Evolutionary conservation across 192 early-diverging fungal species (phyloP), one percentile per base, ranked within the genome.

Genomic region (Coemansia sp.): DNA sequence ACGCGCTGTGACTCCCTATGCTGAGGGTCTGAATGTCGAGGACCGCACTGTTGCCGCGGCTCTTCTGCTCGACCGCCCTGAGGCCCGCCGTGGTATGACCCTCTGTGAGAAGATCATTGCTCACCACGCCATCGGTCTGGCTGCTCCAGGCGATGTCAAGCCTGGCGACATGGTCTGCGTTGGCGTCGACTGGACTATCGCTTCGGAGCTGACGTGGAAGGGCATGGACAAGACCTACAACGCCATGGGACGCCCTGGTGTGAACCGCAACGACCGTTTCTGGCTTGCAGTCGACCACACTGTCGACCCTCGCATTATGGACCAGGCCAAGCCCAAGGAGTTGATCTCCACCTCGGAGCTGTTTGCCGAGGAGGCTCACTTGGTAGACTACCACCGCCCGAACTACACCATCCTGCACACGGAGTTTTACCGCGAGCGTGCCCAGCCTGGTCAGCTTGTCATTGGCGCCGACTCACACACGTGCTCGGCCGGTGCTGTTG

Each of bases 201-300:
- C 91, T 7, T 91, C 90, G 11, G 92, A 93, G 71, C 84, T 90
- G 70, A 91, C 91, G n/a, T 93, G 92, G 92, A 89, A 90, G 75
- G 91, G 92, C 57, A 93, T 93, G 92, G 87, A 93, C 84, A 92
- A 93, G 88, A 92, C 90, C 16, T 93, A 91, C 83, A 87, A 91
- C 55, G 79, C 84, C 44, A 89, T 93, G 88, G 90, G 90, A n/a
- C 87, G 89, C 15, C 92, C 92, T 22, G 83, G 79, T 62, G 87
- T 92, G 53, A 87, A 92, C 85, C 88, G 91, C 66, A 91, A 91
- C 72, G 91, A 93, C 52, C 88, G 92, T 53, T 91, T 93, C 80
- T 93, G 92, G 92, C 89, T 93, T 62, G 92, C 92, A 34, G 86
- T 89, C 31, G 92, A 93, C 72, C 92, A 93, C 78, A 92, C 89